Percentiles rank a stretch among this genome's conserved stretches.
Evolutionary conservation across 1,139 yeast genomes (phyloP).

Genomic region (Komagataea norvegica): DNA sequence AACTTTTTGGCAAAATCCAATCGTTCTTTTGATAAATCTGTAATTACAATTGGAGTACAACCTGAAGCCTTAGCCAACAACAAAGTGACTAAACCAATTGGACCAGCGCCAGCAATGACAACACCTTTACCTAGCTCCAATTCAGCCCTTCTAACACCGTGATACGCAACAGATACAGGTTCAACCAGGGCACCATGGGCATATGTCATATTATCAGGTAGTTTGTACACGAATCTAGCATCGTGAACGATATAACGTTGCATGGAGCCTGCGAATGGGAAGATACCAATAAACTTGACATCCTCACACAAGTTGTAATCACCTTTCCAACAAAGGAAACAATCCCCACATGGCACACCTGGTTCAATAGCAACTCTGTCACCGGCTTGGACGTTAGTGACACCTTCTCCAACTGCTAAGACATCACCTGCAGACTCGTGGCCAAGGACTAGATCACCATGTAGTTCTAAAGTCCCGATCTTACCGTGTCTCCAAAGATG

Average conservation of each 20-base stretch:
- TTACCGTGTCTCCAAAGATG: constrained; percentile 76
- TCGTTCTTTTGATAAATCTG: constrained; percentile 26
- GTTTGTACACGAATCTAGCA: constrained; percentile 75
- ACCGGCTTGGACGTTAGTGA: constrained; percentile 57
- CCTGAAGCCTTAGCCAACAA: constrained; percentile 78
- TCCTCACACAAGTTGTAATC: constrained; percentile 74
- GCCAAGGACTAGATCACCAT: constrained; percentile 63
- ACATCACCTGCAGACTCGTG: constrained; percentile 73
- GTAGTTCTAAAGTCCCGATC: constrained; percentile 60
- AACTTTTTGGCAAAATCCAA: constrained; percentile 26
- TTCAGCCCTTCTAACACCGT: constrained; percentile 64
- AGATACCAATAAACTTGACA: constrained; percentile 84
- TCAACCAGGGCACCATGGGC: constrained; percentile 88
- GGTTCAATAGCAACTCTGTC: constrained; percentile 84
- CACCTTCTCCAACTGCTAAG: constrained; percentile 58
- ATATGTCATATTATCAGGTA: constrained; percentile 68
- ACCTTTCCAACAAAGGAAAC: constrained; percentile 69
- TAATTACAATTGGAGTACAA: constrained; percentile 47
- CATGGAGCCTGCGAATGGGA: constrained; percentile 64
- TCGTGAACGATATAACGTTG: constrained; percentile 56
- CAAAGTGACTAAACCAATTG: constrained; percentile 78
- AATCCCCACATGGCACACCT: constrained; percentile 73
- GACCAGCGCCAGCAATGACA: constrained; percentile 87
- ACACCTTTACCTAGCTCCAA: constrained; percentile 67
- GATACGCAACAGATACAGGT: constrained; percentile 83